Conservation (phyloP, 768 basidiomycete species). For the Termitomyces sp. region DNA sequence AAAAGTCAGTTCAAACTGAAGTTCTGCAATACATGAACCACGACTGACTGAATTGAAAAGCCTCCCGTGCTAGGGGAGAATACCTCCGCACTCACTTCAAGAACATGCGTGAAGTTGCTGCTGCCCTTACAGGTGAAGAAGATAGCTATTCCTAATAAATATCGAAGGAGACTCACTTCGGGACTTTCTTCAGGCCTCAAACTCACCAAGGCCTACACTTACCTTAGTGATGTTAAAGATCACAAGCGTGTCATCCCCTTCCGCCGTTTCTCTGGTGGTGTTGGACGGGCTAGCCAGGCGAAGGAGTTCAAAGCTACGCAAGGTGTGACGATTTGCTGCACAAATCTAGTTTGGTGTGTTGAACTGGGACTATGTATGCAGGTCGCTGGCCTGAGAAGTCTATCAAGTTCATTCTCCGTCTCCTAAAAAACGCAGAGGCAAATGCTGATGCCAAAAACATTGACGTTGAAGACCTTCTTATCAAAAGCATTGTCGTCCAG, state of each 20-base stretch:
- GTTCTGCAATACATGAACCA: not conserved
- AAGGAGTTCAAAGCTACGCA: constrained; percentile 97
- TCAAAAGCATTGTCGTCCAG: constrained; percentile 97
- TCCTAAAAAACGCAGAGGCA: constrained; percentile 98
- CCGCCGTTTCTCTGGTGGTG: constrained; percentile 92
- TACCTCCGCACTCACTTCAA: constrained; percentile 99
- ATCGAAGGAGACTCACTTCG: not conserved
- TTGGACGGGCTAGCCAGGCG: constrained; percentile 90
- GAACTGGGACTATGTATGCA: constrained; percentile 21
- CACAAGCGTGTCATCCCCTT: constrained; percentile 98
- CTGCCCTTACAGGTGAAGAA: constrained; percentile 77
- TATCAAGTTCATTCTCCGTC: constrained; percentile 87
- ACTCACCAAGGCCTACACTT: constrained; percentile 90
- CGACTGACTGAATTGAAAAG: constrained; percentile 36
- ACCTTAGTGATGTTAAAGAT: constrained; percentile 90
- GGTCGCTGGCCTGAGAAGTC: constrained; percentile 99
- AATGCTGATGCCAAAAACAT: constrained; percentile 98
- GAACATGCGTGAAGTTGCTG: constrained; percentile 99
- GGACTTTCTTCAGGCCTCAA: constrained; percentile 65
- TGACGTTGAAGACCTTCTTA: constrained; percentile 84
- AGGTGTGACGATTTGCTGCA: constrained; percentile 47
- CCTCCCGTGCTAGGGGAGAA: constrained; percentile 89
- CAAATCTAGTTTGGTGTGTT: not conserved
- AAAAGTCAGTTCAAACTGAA: constrained; percentile 58
- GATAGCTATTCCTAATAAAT: constrained; percentile 1